Conservation (phyloP, 2,329 filamentous ascomycete genomes). For the Colletotrichum chlorophyti region DNA sequence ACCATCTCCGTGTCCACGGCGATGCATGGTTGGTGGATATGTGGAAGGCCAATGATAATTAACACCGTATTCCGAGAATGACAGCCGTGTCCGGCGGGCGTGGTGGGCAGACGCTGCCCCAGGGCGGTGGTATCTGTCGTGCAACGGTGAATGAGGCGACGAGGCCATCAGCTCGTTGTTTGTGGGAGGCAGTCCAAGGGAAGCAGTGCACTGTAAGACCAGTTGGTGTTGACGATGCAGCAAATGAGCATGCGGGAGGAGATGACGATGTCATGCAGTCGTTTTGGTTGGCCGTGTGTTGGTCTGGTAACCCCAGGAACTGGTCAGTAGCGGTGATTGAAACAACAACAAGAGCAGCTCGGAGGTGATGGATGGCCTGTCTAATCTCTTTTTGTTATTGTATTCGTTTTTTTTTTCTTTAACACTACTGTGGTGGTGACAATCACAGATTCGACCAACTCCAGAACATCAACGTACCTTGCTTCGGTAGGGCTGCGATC, state of each 20-base stretch:
- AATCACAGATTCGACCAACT: background rate
- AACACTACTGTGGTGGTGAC: no score
- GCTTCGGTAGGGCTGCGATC: no score
- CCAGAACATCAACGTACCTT: no score
- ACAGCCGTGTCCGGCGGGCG: constrained; percentile 11
- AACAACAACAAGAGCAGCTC: background rate
- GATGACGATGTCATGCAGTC: constrained; percentile 24
- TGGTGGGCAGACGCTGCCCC: constrained; percentile 2
- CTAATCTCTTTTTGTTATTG: background rate
- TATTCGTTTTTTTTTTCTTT: no score
- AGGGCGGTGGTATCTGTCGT: constrained; percentile 4
- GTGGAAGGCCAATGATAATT: constrained; percentile 8
- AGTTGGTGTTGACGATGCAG: background rate
- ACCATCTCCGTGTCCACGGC: no score
- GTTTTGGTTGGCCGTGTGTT: constrained; percentile 1
- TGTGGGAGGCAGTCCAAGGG: background rate
- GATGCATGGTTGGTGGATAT: constrained; percentile 6
- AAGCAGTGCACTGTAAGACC: background rate
- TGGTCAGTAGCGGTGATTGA: background rate
- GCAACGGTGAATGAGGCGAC: background rate
- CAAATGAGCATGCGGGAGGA: constrained; percentile 1
- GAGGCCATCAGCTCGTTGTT: background rate
- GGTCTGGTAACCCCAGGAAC: background rate
- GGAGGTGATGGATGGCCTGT: background rate
- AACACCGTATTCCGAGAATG: constrained; percentile 9